Conservation (phyloP, 2,329 filamentous ascomycete species). For the Xylaria sp. region DNA sequence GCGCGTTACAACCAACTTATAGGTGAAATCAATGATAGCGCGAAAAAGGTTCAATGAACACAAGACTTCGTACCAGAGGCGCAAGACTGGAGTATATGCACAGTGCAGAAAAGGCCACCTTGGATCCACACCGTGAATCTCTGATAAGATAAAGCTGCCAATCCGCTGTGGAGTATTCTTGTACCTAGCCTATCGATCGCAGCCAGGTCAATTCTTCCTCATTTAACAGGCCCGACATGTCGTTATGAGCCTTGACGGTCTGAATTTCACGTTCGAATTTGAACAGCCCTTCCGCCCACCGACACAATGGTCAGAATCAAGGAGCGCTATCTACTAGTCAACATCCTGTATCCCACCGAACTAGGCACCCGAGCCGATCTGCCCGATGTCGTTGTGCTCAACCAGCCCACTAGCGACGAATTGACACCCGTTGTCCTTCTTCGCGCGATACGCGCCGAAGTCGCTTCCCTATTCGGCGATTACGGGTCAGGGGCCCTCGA, state of each 20-base stretch:
- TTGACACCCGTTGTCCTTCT: conserved; percentile 70
- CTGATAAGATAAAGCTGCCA: conserved; percentile 36
- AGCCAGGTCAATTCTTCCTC: not conserved
- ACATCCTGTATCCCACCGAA: conserved; percentile 82
- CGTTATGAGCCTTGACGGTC: not conserved
- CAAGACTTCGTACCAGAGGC: no score
- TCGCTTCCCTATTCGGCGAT: conserved; percentile 81
- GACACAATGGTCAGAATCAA: conserved; percentile 89
- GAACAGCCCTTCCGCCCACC: not conserved
- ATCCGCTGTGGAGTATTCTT: not conserved
- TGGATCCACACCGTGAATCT: not conserved
- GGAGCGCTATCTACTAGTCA: conserved; percentile 92
- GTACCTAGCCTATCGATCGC: not conserved
- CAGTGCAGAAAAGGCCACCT: no score
- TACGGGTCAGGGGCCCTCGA: conserved; percentile 80
- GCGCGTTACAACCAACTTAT: no score
- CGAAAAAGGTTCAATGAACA: no score
- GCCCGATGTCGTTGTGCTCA: conserved; percentile 72
- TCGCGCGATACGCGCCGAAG: conserved; percentile 71
- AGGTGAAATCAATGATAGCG: no score
- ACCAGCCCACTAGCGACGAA: conserved; percentile 76
- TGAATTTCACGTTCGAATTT: not conserved
- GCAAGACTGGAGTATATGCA: no score
- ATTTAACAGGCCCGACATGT: not conserved
- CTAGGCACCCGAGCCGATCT: conserved; percentile 46